These are phyloP conservation scores for Psilocybe subaeruginosa DNA, from an alignment of 768 basidiomycete species.

Conservation along the genomic window DNA sequence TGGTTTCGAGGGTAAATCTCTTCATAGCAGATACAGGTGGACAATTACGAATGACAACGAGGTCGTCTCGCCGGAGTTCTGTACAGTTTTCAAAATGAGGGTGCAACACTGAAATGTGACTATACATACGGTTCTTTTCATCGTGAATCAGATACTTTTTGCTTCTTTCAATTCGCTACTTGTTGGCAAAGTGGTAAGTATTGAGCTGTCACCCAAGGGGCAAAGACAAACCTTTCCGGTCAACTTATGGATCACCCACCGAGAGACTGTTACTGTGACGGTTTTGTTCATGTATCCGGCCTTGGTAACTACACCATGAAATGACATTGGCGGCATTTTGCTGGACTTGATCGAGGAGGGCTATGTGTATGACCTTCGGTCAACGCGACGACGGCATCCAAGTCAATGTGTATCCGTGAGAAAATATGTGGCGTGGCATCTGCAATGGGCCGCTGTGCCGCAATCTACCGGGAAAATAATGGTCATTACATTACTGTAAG, in stretches of 20 bases:
- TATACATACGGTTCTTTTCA: constrained; percentile 62
- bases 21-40: constrained; percentile 80
- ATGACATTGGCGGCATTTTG: constrained; percentile 76
- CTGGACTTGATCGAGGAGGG: background rate
- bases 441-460: no score
- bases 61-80: constrained; percentile 72
- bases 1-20: constrained; percentile 69
- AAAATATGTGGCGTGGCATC: background rate
- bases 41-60: constrained; percentile 80
- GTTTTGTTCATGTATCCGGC: constrained; percentile 86
- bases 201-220: background rate
- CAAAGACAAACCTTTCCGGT: constrained; percentile 70
- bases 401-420: background rate
- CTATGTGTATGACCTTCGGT: background rate
- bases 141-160: constrained; percentile 84
- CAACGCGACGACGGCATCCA: background rate
- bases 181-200: background rate
- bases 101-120: background rate
- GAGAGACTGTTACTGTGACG: constrained; percentile 77
- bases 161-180: constrained; percentile 69
- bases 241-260: constrained; percentile 69
- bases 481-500: no score
- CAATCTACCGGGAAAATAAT: no score
- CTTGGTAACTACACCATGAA: constrained; percentile 78
- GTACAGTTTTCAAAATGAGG: constrained; percentile 10